Percentiles rank a stretch among this genome's conserved stretches.
Conservation (phyloP, 176 grass and related monocot genomes). For the Poa annua region DNA sequence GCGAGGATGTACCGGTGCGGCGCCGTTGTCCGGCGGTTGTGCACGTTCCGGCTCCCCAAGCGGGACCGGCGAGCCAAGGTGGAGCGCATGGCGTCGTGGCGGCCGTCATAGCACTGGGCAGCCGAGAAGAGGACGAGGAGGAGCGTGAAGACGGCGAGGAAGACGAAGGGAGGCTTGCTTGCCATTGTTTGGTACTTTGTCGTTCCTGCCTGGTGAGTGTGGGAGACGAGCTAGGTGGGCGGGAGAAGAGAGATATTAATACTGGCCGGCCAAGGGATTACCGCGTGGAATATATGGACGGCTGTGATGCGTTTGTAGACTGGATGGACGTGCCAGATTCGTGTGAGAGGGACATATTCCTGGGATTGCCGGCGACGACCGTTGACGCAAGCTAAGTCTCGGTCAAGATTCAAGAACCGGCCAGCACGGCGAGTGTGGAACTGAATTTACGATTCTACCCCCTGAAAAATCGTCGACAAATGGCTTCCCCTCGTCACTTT, state of each 20-base stretch:
- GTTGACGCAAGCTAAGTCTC: slow-evolving; percentile 5
- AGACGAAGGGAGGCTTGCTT: not conserved
- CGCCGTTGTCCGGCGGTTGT: slow-evolving; percentile 22
- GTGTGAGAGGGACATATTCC: not conserved
- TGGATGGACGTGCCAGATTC: slow-evolving; percentile 13
- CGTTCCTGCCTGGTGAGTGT: not conserved
- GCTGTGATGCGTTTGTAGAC: not conserved
- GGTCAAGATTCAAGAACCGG: slow-evolving; percentile 44
- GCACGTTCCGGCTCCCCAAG: slow-evolving; percentile 6
- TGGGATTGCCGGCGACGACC: slow-evolving; percentile 24
- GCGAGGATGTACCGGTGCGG: slow-evolving; percentile 54
- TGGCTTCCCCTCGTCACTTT: too few species aligned
- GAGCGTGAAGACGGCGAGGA: not conserved
- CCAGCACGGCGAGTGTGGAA: slow-evolving; percentile 34
- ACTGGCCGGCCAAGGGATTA: not conserved
- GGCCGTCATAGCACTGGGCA: slow-evolving; percentile 31
- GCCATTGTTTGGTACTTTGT: too few species aligned
- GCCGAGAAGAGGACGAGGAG: not conserved
- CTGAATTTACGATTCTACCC: not conserved
- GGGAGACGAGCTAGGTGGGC: not conserved
- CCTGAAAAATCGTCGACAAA: not conserved
- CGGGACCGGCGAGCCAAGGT: slow-evolving; percentile 25
- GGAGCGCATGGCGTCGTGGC: slow-evolving; percentile 5
- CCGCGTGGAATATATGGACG: slow-evolving; percentile 28
- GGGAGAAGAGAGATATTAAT: slow-evolving; percentile 25